Evolutionary conservation across 1,284 basidiomycete species (phyloP), one percentile per base, ranked within the genome.

Genomic region (Tilletia setariae): DNA sequence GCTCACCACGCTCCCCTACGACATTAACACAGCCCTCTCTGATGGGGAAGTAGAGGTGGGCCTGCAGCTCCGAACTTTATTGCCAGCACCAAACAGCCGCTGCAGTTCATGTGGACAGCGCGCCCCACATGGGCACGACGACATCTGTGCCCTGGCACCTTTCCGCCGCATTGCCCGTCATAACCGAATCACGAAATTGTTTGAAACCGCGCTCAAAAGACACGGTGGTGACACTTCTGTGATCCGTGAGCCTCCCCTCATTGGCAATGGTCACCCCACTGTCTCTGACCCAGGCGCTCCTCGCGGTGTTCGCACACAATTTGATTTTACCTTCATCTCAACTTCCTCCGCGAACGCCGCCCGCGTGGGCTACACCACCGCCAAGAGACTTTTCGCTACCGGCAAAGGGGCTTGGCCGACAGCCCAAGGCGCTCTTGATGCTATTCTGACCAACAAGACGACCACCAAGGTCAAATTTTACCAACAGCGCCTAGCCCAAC

Each of bases 41-140:
- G 51, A 53, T 53, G 9, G 51, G 51, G 51, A 53, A 25, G 28
- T 53, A 25, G 21, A 53, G 25, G 51, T 53, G 16, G 51, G 51
- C 21, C 51, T 53, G 16, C 51, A 53, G 21, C 51, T 53, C 11
- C 51, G 51, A 25, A 53, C 51, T 23, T 25, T 53, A 23, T 23
- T 25, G 51, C 51, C 51, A 8, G 25, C 11, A 8, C 51, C 13
- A 21, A n/a, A 53, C 28, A 4, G 21, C 11, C 21, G 51, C 51
- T 53, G 51, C 51, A 23, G 13, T 11, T 11, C 13, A 25, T 53
- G 51, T 23, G 51, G 51, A 25, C 11, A 25, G 51, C 51, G 51
- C 21, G 51, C 51, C 51, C 51, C 51, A 23, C 51, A 53, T 53
- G 51, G 51, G 21, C 51, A 53, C 51, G 51, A 53, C 21, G 19